A percentile compares a stretch with the other conserved stretches of the same genome.
These are phyloP conservation scores for Cynara cardunculus DNA, from an alignment of 129 eudicot genomes.

Conservation along the genomic window DNA sequence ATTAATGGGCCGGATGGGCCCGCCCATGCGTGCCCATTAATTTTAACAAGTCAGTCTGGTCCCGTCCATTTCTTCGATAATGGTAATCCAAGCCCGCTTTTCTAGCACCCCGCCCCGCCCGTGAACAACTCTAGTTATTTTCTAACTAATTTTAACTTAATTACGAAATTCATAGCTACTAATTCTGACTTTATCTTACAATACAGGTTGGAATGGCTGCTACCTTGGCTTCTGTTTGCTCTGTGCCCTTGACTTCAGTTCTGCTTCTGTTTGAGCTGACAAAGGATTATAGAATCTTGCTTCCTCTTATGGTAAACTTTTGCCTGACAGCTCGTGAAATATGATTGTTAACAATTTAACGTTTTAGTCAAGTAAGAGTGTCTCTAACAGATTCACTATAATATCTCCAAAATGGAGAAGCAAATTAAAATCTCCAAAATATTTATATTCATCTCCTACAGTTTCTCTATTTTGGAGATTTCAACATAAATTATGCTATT, in stretches of 20 bases:
- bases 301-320: conserved; percentile 88
- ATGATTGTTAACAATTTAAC: background rate
- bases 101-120: too few species aligned
- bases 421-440: background rate
- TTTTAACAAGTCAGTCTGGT: too few species aligned
- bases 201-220: conserved; percentile 99
- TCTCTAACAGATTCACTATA: background rate
- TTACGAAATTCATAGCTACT: background rate
- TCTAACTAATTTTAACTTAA: conserved; percentile 6
- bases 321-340: background rate
- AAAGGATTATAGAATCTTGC: conserved; percentile 93
- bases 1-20: too few species aligned
- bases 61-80: too few species aligned
- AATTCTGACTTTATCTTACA: conserved; percentile 3
- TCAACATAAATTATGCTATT: background rate
- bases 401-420: background rate
- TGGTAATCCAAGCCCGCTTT: too few species aligned
- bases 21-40: too few species aligned
- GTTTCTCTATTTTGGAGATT: background rate
- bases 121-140: too few species aligned
- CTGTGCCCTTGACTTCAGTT: conserved; percentile 96
- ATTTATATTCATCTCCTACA: background rate
- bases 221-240: conserved; percentile 94
- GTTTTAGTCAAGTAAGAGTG: background rate
- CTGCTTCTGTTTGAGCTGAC: conserved; percentile 96